These are phyloP conservation scores for Berberis vulgaris DNA, from an alignment of 164 flowering plant genomes.

Conservation along the genomic window DNA sequence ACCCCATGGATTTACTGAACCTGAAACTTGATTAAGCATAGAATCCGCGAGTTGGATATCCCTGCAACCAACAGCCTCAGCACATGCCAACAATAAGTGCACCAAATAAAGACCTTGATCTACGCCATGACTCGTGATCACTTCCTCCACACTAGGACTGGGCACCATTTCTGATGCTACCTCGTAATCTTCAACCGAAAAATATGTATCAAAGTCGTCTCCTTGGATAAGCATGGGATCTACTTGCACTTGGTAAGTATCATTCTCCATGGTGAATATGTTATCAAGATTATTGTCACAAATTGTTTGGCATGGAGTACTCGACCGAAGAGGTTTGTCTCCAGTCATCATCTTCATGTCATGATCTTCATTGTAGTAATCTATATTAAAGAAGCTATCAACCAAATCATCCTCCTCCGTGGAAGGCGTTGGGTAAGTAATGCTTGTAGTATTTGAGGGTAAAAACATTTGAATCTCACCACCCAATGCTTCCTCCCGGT, in stretches of 20 bases:
- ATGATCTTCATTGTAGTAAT: slow-evolving; percentile 13
- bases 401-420: slow-evolving; percentile 35
- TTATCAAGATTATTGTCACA: slow-evolving; percentile 8
- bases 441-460: slow-evolving; percentile 11
- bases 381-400: slow-evolving; percentile 48
- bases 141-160: slow-evolving; percentile 7
- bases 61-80: slow-evolving; percentile 64
- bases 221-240: slow-evolving; percentile 9
- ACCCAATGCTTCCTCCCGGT: slow-evolving; percentile 18
- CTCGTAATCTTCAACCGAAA: slow-evolving; percentile 9
- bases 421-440: slow-evolving; percentile 14
- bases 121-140: slow-evolving; percentile 18
- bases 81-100: slow-evolving; percentile 53
- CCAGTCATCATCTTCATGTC: background rate
- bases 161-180: slow-evolving; percentile 9
- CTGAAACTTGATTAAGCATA: slow-evolving; percentile 37
- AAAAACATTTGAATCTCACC: slow-evolving; percentile 17
- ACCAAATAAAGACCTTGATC: slow-evolving; percentile 58
- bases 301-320: too few species aligned
- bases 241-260: slow-evolving; percentile 6
- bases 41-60: slow-evolving; percentile 40
- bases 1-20: slow-evolving; percentile 33
- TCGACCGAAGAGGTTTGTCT: too few species aligned
- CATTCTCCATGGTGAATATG: slow-evolving; percentile 7
- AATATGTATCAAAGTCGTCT: slow-evolving; percentile 11